Evolutionary conservation across 768 basidiomycete species (phyloP).

Genomic region (Macrocybe gigantea): DNA sequence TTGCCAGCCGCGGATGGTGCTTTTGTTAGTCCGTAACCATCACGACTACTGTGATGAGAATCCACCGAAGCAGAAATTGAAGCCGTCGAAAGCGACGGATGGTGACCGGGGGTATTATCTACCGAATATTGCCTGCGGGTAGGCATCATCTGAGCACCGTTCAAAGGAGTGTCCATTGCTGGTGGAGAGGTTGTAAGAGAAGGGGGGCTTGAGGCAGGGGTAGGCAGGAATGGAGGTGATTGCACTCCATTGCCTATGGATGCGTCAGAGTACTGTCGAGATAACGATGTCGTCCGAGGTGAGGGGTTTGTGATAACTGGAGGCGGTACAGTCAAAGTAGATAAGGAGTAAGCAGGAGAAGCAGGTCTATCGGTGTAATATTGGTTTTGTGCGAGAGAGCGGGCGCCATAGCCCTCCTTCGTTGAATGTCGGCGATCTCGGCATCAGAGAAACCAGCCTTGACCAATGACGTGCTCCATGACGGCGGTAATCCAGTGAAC

Average conservation of each 20-base stretch:
- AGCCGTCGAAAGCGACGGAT: slow-evolving; percentile 13
- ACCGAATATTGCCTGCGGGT: slow-evolving; percentile 6
- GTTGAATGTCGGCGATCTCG: slow-evolving; percentile 58
- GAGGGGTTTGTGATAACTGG: slow-evolving; percentile 19
- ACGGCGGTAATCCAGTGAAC: slow-evolving; percentile 63
- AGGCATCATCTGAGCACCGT: slow-evolving; percentile 5
- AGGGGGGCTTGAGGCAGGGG: slow-evolving; percentile 1
- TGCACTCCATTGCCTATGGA: slow-evolving; percentile 14
- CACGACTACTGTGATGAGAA: slow-evolving; percentile 12
- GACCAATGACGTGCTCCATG: slow-evolving; percentile 60
- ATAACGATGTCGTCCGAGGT: slow-evolving; percentile 30
- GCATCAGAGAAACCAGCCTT: slow-evolving; percentile 62
- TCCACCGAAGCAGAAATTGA: slow-evolving; percentile 16
- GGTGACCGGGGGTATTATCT: slow-evolving; percentile 4
- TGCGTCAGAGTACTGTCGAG: slow-evolving; percentile 24
- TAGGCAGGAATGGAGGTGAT: slow-evolving; percentile 1
- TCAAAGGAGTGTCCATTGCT: slow-evolving; percentile 13
- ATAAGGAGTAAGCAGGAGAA: slow-evolving; percentile 20
- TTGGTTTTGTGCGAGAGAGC: slow-evolving; percentile 27
- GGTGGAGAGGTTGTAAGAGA: slow-evolving; percentile 12
- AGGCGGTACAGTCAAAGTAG: not conserved
- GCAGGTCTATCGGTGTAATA: slow-evolving; percentile 27
- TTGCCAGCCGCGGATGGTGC: not conserved
- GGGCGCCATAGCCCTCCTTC: slow-evolving; percentile 27
- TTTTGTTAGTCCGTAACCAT: not conserved